These are phyloP conservation scores for Pholiota microspora DNA, from an alignment of 768 basidiomycete genomes.

Conservation along the genomic window DNA sequence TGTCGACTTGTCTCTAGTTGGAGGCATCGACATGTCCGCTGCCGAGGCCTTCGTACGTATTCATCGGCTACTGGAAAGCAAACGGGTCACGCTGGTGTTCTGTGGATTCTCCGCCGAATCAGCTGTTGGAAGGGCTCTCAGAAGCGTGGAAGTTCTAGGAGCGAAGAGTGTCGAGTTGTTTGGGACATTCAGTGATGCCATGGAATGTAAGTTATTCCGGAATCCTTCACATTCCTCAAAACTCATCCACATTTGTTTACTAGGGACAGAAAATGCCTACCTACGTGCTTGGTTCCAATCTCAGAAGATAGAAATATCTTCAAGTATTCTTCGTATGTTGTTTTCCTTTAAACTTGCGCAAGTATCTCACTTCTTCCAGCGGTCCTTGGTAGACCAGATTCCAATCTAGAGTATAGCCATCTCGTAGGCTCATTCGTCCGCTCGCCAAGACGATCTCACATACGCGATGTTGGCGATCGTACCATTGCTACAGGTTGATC, in stretches of 20 bases:
- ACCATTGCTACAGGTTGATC: slow-evolving; percentile 59
- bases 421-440: slow-evolving; percentile 45
- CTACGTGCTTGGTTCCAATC: slow-evolving; percentile 75
- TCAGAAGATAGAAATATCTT: slow-evolving; percentile 52
- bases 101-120: slow-evolving; percentile 75
- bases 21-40: slow-evolving; percentile 91
- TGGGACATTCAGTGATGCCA: slow-evolving; percentile 78
- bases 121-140: slow-evolving; percentile 67
- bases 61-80: slow-evolving; percentile 74
- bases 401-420: slow-evolving; percentile 43
- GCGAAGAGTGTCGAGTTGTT: slow-evolving; percentile 80
- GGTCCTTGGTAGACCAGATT: slow-evolving; percentile 57
- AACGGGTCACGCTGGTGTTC: slow-evolving; percentile 82
- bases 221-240: not conserved
- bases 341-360: not conserved
- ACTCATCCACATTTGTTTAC: not conserved
- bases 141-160: slow-evolving; percentile 78
- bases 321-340: slow-evolving; percentile 40
- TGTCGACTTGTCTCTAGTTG: slow-evolving; percentile 81
- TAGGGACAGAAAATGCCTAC: slow-evolving; percentile 94
- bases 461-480: slow-evolving; percentile 69
- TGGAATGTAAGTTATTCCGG: slow-evolving; percentile 70
- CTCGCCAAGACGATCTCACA: slow-evolving; percentile 66
- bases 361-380: slow-evolving; percentile 30
- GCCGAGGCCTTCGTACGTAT: slow-evolving; percentile 94